Percentiles rank a stretch among this genome's conserved stretches.
Conservation (phyloP, 78 protist genomes). For the Paratrimastix pyriformis region DNA sequence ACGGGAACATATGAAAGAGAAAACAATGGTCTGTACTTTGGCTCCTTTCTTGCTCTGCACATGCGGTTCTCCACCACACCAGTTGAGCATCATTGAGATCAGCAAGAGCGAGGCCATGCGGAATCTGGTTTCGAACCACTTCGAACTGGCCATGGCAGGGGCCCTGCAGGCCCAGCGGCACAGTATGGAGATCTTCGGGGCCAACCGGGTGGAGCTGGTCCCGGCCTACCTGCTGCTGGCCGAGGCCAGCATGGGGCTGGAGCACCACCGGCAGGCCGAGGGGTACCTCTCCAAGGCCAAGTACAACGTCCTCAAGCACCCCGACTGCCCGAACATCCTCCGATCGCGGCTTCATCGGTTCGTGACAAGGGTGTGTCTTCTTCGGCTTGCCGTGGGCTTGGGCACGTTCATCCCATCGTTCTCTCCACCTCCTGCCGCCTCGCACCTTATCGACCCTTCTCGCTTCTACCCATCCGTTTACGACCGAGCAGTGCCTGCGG, state of each 20-base stretch:
- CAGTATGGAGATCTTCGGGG: neutral
- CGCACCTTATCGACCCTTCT: no score
- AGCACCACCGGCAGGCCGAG: neutral
- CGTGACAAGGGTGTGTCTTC: no score
- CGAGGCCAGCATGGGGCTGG: constrained; percentile 16
- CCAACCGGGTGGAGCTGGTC: neutral
- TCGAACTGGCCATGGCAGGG: constrained; percentile 6
- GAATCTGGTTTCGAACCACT: constrained; percentile 1
- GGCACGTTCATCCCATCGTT: no score
- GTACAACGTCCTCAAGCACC: constrained; percentile 1
- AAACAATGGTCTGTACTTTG: neutral
- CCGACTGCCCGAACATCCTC: constrained; percentile 1
- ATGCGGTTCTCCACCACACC: neutral
- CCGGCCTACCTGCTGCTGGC: constrained; percentile 12
- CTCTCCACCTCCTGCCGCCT: no score
- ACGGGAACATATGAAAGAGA: constrained; percentile 3
- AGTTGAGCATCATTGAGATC: constrained; percentile 1
- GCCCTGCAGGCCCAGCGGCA: constrained; percentile 10
- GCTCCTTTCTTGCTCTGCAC: neutral
- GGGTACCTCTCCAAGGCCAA: neutral
- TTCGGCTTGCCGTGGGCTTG: no score
- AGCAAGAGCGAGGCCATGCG: constrained; percentile 4
- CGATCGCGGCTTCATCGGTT: constrained; percentile 15
- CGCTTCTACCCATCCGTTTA: no score
- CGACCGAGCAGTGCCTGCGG: no score